Base-by-base conservation (phyloP, 2,329 filamentous ascomycete species). In the Chaetomium olivaceum region DNA sequence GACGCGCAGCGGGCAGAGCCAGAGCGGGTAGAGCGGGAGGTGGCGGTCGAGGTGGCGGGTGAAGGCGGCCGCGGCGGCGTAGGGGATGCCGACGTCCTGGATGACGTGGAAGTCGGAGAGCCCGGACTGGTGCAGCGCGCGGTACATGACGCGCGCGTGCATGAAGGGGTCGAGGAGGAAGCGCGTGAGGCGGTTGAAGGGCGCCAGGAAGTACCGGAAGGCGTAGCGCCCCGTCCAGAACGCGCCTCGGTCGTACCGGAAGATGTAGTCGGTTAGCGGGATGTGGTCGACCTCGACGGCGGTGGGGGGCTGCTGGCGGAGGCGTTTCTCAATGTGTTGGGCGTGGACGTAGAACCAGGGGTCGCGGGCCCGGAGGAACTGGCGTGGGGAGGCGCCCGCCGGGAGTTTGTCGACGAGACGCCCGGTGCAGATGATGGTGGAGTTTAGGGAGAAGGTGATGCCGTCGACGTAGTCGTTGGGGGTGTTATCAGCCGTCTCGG, bases 321-420 rank as follows among this genome's bases (percentile, higher is more conserved):
- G 25, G 1, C 31, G 46, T 9, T 52, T 39, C 68, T 85, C 76
- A 1, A 90, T 16, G 55, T 21, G 0, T 74, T 51, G n/a, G 6
- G 85, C 89, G 68, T 90, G 89, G 2, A 91, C 77, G 67, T 91
- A 92, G 73, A 91, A 91, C 90, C 90, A 93, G 0, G 88, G 86
- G 69, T 93, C 90, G 4, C 74, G 76, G 0, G 83, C 78, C 14
- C 83, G 79, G n/a, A 83, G 83, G 74, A 91, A 90, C 12, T 36
- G 58, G 27, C n/a, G n/a, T 12, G 46, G 58, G 4, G 58, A 9
- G 73, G 62, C 0, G 19, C 48, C 50, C 19, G 19, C 27, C 5
- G 81, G 81, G 0, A 81, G 67, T 0, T 78, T 73, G 59, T 89
- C 79, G 0, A 91, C 77, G 0, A 90, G 81, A 0, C 85, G 80